A percentile compares a stretch with the other conserved stretches of the same genome.
Conservation (phyloP, 352 stramenopile genomes). For the Phytophthora tubulina region DNA sequence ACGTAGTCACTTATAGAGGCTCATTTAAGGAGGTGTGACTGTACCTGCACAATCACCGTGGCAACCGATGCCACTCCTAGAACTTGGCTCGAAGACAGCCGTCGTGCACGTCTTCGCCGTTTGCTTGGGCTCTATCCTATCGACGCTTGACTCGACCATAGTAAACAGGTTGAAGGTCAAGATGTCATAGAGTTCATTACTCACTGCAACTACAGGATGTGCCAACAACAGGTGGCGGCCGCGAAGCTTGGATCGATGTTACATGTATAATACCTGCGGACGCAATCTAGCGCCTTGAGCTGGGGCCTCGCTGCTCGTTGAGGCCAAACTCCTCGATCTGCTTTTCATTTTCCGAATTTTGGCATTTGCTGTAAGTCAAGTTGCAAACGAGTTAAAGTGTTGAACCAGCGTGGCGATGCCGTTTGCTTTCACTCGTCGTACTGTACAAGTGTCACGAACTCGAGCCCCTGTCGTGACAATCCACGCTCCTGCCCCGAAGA, state of each 20-base stretch:
- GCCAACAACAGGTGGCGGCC: slow-evolving; percentile 9
- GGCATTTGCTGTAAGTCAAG: too few species aligned
- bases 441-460: too few species aligned
- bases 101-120: slow-evolving; percentile 4
- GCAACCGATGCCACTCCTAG: slow-evolving; percentile 4
- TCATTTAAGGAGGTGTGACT: too few species aligned
- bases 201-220: slow-evolving; percentile 33
- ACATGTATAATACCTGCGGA: background rate
- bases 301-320: background rate
- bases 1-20: too few species aligned
- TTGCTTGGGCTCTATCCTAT: background rate
- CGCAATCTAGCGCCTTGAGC: background rate
- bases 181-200: slow-evolving; percentile 34
- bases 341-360: background rate
- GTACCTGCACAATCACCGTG: background rate
- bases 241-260: slow-evolving; percentile 2
- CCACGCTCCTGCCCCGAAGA: background rate
- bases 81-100: slow-evolving; percentile 12
- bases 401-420: too few species aligned
- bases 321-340: background rate
- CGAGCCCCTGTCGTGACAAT: too few species aligned
- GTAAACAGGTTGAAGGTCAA: slow-evolving; percentile 11
- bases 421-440: too few species aligned
- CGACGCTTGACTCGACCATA: background rate
- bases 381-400: too few species aligned